These are phyloP conservation scores for Blastocystis sp. DNA, from an alignment of 352 stramenopile species.

Conservation along the genomic window DNA sequence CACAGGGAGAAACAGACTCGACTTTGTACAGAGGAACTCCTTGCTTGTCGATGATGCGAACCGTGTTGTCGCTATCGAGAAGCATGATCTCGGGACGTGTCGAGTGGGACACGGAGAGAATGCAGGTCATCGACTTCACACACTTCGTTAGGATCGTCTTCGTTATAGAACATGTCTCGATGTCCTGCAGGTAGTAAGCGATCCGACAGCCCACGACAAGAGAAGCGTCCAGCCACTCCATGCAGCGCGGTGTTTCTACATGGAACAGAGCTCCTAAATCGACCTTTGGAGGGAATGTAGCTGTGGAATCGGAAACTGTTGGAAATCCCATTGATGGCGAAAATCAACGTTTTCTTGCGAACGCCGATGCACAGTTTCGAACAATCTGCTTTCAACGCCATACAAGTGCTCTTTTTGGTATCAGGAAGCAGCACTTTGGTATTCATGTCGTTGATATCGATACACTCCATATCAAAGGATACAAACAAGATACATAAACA, in stretches of 20 bases:
- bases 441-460: conserved; percentile 35
- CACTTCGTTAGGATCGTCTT: conserved; percentile 21
- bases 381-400: conserved; percentile 21
- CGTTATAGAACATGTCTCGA: neutral
- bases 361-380: conserved; percentile 20
- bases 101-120: neutral
- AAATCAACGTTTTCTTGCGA: conserved; percentile 27
- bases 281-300: conserved; percentile 35
- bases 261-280: neutral
- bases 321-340: neutral
- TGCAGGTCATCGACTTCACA: neutral
- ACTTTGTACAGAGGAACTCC: neutral
- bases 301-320: neutral
- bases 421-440: neutral
- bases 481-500: neutral
- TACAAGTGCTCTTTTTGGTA: conserved; percentile 12
- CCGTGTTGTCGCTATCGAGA: conserved; percentile 16
- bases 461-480: neutral
- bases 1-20: neutral
- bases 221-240: conserved; percentile 1
- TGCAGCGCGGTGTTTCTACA: conserved; percentile 1
- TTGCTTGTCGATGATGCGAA: conserved; percentile 6
- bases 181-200: conserved; percentile 39
- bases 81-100: neutral
- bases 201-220: conserved; percentile 37